These are phyloP conservation scores for Aureobasidium pullulans DNA, from an alignment of 2,329 filamentous ascomycete genomes.

Conservation along the genomic window DNA sequence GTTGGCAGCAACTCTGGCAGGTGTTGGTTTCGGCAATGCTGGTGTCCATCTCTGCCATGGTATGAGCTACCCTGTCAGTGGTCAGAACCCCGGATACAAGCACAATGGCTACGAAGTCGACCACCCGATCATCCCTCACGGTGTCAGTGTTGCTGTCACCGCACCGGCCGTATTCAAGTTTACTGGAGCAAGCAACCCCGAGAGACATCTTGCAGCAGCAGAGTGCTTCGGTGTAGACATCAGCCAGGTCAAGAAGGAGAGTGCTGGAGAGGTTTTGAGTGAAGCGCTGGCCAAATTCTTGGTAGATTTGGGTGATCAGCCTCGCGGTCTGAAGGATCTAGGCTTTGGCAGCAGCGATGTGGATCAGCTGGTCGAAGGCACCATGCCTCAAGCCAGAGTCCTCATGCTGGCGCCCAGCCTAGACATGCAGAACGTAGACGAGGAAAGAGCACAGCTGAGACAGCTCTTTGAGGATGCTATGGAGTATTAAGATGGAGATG, in stretches of 20 bases:
- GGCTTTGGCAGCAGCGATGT: slow-evolving; percentile 73
- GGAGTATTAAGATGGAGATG: slow-evolving; percentile 27
- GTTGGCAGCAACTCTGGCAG: slow-evolving; percentile 84
- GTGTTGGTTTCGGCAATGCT: slow-evolving; percentile 94
- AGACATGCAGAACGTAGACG: slow-evolving; percentile 38
- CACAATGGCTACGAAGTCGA: slow-evolving; percentile 79
- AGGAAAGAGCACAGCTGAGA: slow-evolving; percentile 42
- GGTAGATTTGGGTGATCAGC: slow-evolving; percentile 79
- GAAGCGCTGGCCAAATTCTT: slow-evolving; percentile 80
- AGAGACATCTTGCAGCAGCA: slow-evolving; percentile 81
- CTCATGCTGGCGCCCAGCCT: slow-evolving; percentile 84
- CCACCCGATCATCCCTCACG: slow-evolving; percentile 81
- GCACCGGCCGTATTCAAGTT: slow-evolving; percentile 92
- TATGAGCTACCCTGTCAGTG: slow-evolving; percentile 97
- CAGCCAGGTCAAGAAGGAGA: slow-evolving; percentile 77
- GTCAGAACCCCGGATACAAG: slow-evolving; percentile 85
- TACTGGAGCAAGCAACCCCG: slow-evolving; percentile 83
- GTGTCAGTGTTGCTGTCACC: slow-evolving; percentile 88
- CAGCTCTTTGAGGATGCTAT: slow-evolving; percentile 42
- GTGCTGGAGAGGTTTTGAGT: slow-evolving; percentile 77
- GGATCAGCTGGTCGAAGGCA: slow-evolving; percentile 83
- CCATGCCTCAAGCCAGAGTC: slow-evolving; percentile 83
- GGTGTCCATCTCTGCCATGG: slow-evolving; percentile 85
- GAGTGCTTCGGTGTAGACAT: slow-evolving; percentile 89
- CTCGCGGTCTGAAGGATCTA: slow-evolving; percentile 71